phyloP scores from a whole-genome alignment of 768 basidiomycete species.

The Phanerochaete carnosa region DNA sequence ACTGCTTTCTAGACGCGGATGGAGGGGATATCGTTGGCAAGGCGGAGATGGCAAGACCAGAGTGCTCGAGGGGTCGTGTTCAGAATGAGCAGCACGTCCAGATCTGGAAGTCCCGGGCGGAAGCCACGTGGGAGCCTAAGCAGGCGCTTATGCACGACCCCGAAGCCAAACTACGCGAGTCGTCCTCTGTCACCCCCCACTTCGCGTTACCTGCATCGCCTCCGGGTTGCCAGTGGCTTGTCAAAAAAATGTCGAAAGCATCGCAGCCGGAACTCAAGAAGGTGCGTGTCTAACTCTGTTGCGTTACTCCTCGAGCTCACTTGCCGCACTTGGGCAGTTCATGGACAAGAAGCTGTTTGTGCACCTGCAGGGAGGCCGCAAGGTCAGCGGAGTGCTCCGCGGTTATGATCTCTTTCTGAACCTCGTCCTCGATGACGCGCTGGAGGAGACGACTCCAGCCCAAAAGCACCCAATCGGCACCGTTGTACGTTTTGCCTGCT shows the following conservation, averaged over 20 bases:
- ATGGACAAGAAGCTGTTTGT: constrained; percentile 99
- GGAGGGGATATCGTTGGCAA: not conserved
- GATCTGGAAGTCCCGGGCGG: constrained; percentile 4
- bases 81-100: not conserved
- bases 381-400: constrained; percentile 91
- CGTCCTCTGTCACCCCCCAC: not conserved
- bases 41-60: constrained; percentile 1
- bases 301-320: not conserved
- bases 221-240: not conserved
- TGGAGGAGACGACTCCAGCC: constrained; percentile 87
- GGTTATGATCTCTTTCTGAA: constrained; percentile 99
- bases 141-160: not conserved
- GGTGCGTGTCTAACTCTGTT: constrained; percentile 44
- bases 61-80: constrained; percentile 3
- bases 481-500: constrained; percentile 56
- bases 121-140: constrained; percentile 4
- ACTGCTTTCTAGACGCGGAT: not conserved
- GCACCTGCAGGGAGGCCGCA: constrained; percentile 90
- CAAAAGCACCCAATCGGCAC: constrained; percentile 91
- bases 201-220: not conserved
- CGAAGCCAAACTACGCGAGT: not conserved
- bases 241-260: constrained; percentile 70
- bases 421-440: constrained; percentile 92
- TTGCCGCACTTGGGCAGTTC: constrained; percentile 56
- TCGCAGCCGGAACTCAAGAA: constrained; percentile 98